Evolutionary conservation across 139 green algal genomes (phyloP).

Genomic region (Closterium sp.): DNA sequence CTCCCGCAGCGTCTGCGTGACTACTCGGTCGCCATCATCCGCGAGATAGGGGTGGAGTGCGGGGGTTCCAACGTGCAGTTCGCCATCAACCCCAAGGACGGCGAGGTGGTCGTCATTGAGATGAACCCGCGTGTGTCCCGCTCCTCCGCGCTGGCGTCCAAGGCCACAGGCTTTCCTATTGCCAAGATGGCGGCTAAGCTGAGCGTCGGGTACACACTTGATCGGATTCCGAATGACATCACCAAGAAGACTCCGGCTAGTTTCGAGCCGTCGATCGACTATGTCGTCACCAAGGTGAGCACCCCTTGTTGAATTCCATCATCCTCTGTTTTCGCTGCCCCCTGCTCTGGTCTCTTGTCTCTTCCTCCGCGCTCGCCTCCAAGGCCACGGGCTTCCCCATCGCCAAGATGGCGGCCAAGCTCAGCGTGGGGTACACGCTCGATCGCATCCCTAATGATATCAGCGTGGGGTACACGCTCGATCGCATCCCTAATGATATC

Average conservation of each 20-base stretch:
- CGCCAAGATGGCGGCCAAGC: conserved; percentile 98
- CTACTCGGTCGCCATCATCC: conserved; percentile 82
- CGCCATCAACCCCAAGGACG: conserved; percentile 88
- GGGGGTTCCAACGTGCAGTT: conserved; percentile 98
- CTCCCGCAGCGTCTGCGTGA: conserved; percentile 82
- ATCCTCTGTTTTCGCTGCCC: too few species aligned
- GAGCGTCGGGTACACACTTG: conserved; percentile 91
- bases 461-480: conserved; percentile 97
- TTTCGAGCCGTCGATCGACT: conserved; percentile 99
- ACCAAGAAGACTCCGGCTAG: conserved; percentile 95
- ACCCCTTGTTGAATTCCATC: too few species aligned
- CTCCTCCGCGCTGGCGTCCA: conserved; percentile 97
- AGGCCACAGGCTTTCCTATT: conserved; percentile 96
- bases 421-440: conserved; percentile 92
- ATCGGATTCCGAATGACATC: conserved; percentile 96
- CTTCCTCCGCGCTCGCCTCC: conserved; percentile 95
- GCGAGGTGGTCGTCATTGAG: conserved; percentile 98
- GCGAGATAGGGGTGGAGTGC: conserved; percentile 99
- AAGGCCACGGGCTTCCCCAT: conserved; percentile 98
- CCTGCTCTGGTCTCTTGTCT: conserved; percentile 62
- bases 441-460: conserved; percentile 97
- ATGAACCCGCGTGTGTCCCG: conserved; percentile 98
- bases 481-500: conserved; percentile 95
- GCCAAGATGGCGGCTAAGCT: conserved; percentile 99
- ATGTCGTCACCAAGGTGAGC: conserved; percentile 92